Evolutionary conservation across 345 rosid species (phyloP), one percentile per base, ranked within the genome.

Genomic region (Capsella bursapastoris): DNA sequence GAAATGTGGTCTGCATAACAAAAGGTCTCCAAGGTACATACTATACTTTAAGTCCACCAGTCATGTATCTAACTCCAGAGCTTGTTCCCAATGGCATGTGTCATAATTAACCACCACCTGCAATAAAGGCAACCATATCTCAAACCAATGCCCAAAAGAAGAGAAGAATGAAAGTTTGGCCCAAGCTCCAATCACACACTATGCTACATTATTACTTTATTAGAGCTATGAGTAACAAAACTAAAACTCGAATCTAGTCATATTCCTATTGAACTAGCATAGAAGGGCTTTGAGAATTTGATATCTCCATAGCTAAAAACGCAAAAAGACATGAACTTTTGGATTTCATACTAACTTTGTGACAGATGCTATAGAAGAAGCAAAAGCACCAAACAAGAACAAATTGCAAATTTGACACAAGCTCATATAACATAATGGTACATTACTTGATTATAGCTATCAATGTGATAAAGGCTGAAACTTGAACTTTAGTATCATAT

Each of bases 51-150:
- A 91, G 80, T 15, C 97, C 96, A 25, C 85, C 86, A 4, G 96
- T 88, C 96, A 90, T 87, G 82, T 90, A 88, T 80, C 97, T 76
- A 56, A 95, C 91, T 51, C 97, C 97, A 1, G 96, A 76, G 15
- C 91, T 22, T 93, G 81, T 84, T 88, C 28, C 97, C 97, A 73
- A 90, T 90, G 2, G 96, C 99, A 84, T 92, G 99, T 13, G 99
- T 92, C 96, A 92, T 22, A 22, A 22, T 22, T 72, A 64, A 92
- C 97, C 58, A 92, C 92, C 41, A 92, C 99, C 99, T 89, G 86
- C 66, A 85, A 62, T 3, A 31, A 71, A 8, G 7, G 8, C 50
- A 64, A 14, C 67, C 22, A 62, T 40, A 58, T 59, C 34, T 45
- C 38, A 58, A 44, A 15, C 10, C 37, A 45, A 45, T 22, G 25